Evolutionary conservation across 306 rosid species (phyloP).

Genomic region (Rosa rugosa): DNA sequence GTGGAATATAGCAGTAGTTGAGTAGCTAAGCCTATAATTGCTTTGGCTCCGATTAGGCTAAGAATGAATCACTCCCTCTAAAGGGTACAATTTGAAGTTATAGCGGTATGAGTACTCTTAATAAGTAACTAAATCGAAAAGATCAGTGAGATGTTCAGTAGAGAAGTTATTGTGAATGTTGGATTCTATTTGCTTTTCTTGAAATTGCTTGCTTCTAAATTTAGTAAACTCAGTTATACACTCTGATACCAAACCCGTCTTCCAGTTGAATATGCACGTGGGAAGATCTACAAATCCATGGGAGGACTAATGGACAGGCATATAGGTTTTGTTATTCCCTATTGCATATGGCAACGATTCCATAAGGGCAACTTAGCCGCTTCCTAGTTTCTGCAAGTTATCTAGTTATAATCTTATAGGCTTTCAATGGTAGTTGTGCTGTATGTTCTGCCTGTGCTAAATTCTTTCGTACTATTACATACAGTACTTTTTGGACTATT

Average conservation of each 20-base stretch:
- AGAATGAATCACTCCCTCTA: neutral
- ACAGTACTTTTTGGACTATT: neutral
- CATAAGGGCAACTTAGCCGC: neutral
- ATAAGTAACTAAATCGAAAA: neutral
- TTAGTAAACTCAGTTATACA: neutral
- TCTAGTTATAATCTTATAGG: neutral
- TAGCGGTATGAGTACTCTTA: neutral
- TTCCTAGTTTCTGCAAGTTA: neutral
- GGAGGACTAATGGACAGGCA: neutral
- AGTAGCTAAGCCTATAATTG: neutral
- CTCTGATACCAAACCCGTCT: neutral
- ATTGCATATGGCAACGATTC: neutral
- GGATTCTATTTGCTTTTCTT: neutral
- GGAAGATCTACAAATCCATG: neutral
- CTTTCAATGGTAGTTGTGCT: neutral
- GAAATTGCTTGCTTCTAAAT: neutral
- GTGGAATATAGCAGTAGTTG: neutral
- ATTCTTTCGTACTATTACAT: neutral
- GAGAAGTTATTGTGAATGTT: neutral
- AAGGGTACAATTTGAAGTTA: neutral
- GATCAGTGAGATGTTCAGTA: neutral
- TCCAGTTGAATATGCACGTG: neutral
- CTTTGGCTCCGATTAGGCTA: neutral
- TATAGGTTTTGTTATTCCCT: neutral
- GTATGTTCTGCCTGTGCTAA: neutral